Evolutionary conservation across 129 eudicot species (phyloP).

Genomic region (Mikania micrantha): DNA sequence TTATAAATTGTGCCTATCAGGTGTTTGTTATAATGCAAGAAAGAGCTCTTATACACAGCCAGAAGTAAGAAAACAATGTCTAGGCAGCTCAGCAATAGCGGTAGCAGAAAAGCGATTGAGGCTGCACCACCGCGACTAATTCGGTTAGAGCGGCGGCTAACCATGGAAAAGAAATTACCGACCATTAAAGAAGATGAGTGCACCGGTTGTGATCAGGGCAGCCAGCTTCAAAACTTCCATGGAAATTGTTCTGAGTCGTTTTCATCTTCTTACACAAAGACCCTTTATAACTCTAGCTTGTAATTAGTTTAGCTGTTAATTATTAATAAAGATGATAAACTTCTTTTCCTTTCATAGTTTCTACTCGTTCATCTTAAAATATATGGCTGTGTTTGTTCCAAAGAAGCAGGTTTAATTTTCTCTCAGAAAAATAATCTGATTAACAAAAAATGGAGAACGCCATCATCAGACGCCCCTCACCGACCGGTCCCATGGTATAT

Average conservation of each 20-base stretch:
- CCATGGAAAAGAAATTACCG: slow-evolving; percentile 33
- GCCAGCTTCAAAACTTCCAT: slow-evolving; percentile 24
- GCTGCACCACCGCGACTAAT: slow-evolving; percentile 29
- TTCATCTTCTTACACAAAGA: slow-evolving; percentile 15
- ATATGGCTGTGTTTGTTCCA: background rate
- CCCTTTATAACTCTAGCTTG: slow-evolving; percentile 18
- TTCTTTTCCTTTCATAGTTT: background rate
- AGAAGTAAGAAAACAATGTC: slow-evolving; percentile 27
- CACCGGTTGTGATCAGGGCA: slow-evolving; percentile 12
- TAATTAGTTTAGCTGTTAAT: slow-evolving; percentile 18
- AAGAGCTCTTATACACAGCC: background rate
- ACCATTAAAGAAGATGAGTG: slow-evolving; percentile 38
- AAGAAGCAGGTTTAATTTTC: too few relatives aligned
- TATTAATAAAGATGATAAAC: slow-evolving; percentile 18
- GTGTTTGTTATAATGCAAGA: slow-evolving; percentile 25
- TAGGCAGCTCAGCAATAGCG: slow-evolving; percentile 16
- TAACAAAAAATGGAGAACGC: too few relatives aligned
- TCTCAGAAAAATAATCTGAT: too few relatives aligned
- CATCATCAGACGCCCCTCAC: too few relatives aligned
- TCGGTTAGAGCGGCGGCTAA: slow-evolving; percentile 31
- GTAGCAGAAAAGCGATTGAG: slow-evolving; percentile 24
- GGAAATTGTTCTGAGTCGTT: slow-evolving; percentile 19
- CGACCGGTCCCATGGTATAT: too few relatives aligned
- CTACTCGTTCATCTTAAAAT: background rate
- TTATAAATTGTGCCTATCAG: slow-evolving; percentile 26